Evolutionary conservation across 352 stramenopile genomes (phyloP), one percentile per base, ranked within the genome.

Genomic region (Pythium utonaiense): DNA sequence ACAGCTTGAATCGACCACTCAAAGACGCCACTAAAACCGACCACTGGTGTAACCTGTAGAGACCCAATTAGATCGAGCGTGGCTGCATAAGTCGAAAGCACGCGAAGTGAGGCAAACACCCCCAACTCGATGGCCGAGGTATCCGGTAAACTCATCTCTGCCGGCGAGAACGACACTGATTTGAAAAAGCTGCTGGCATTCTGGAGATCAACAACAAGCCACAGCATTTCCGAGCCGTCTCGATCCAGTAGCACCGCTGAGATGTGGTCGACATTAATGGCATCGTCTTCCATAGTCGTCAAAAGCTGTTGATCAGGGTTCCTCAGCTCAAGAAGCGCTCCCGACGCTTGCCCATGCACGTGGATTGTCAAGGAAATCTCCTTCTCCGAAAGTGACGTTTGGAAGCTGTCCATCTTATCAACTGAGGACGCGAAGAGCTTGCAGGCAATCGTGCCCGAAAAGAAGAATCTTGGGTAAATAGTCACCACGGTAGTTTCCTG

Each of bases 391-490:
- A 38, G n/a, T n/a, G n/a, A n/a, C n/a, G n/a, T n/a, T n/a, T n/a
- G n/a, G n/a, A n/a, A n/a, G n/a, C n/a, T n/a, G n/a, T n/a, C n/a
- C n/a, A n/a, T n/a, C n/a, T n/a, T n/a, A n/a, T n/a, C n/a, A n/a
- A n/a, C n/a, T n/a, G n/a, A n/a, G n/a, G n/a, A n/a, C n/a, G n/a
- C n/a, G n/a, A n/a, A n/a, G n/a, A n/a, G n/a, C n/a, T n/a, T 57
- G 60, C 71, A 79, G 6, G 53, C 33, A 28, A 79, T 70, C 1
- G 41, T 51, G 28, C 71, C 71, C 3, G 71, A 76, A 28, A 74
- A 76, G 31, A 67, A 76, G 21, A 24, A 6, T 14, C 42, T 53
- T n/a, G 71, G 65, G 13, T 6, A 54, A 24, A 79, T 48, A 27
- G 61, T 57, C 3, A 78, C 38, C 14, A 21, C n/a, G n/a, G n/a